Evolutionary conservation across 352 stramenopile species (phyloP), one percentile per base, ranked within the genome.

Genomic region (Phytophthora nicotianae): DNA sequence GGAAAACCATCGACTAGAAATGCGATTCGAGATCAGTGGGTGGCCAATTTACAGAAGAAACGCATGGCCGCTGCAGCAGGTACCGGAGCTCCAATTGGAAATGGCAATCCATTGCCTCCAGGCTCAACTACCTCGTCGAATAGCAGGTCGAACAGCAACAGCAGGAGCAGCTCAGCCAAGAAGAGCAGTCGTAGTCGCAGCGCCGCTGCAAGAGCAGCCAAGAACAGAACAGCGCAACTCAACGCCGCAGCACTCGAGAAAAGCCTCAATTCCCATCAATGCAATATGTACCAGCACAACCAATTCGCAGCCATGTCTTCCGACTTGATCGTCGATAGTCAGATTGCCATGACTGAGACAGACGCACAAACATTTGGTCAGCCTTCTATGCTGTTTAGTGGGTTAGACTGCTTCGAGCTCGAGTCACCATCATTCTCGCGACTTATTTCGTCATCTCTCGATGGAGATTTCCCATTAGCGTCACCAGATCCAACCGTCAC

Each of bases 1-100:
- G 52, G 32, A 13, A 47, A 10, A 13, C 50, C 40, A 1, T 62
- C 56, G 24, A 62, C 69, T 47, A 62, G 64, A 50, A 94, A 94
- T 69, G 83, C 75, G 50, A 77, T 94, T 67, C 80, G 86, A 17
- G 80, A 91, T 29, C 83, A 94, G 59, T 94, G 86, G 86, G 72
- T 94, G n/a, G 86, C 86, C 8, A 94, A 93, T 53, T 67, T 94
- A 41, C 87, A 85, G 68, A 94, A 91, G 65, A 91, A 90, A 53
- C 73, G 72, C 19, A 73, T 87, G 58, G 74, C 61, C 3, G 68
- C 65, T 23, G 75, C 58, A 16, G 65, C 57, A 60, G 66, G 54
- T 13, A 73, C 49, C 7, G 55, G 60, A 0, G 61, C 16, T 23
- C 54, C 56, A 5, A 65, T 75, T 49, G 68, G 68, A 17, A 72